Percentiles rank a stretch among this genome's conserved stretches.
These are phyloP conservation scores for Crithidia expoeki DNA, from an alignment of 208 protist species.

Conservation along the genomic window DNA sequence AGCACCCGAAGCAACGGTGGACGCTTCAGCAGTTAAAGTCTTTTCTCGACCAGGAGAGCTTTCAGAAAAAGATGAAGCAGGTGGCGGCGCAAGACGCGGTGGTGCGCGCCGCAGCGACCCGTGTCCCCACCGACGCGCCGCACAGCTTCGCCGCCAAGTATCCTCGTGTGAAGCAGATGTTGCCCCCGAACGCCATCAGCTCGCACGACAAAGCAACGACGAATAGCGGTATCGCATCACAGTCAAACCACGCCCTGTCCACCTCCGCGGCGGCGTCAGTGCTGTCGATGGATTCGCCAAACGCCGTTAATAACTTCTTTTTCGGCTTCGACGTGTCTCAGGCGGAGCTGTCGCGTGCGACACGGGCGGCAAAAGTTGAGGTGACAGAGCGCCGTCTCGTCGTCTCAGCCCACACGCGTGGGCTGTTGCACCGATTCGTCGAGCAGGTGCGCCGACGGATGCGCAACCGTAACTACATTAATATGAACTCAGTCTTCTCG, in stretches of 20 bases:
- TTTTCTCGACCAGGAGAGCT: slow-evolving; percentile 44
- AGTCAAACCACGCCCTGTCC: slow-evolving; percentile 7
- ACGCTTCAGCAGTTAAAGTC: slow-evolving; percentile 57
- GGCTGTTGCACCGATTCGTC: slow-evolving; percentile 26
- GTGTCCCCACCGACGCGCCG: background rate
- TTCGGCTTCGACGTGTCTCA: slow-evolving; percentile 43
- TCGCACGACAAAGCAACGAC: background rate
- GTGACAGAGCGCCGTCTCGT: slow-evolving; percentile 16
- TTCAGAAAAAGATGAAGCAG: slow-evolving; percentile 36
- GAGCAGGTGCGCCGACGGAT: slow-evolving; percentile 22
- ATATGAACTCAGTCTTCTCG: slow-evolving; percentile 10
- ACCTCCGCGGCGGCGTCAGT: background rate
- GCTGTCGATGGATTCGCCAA: slow-evolving; percentile 4
- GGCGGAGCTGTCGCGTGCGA: slow-evolving; percentile 46
- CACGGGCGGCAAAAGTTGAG: slow-evolving; percentile 33
- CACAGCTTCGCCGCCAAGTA: background rate
- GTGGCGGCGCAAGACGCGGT: slow-evolving; percentile 10
- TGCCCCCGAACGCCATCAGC: background rate
- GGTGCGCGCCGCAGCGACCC: background rate
- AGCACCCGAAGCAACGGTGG: slow-evolving; percentile 68
- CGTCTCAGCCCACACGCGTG: slow-evolving; percentile 23
- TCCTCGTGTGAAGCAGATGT: background rate
- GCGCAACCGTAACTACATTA: slow-evolving; percentile 20
- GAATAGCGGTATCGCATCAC: background rate
- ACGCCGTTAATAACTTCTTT: slow-evolving; percentile 11